Evolutionary conservation across 2,329 filamentous ascomycete genomes (phyloP).

Genomic region (Trichoderma koningii): DNA sequence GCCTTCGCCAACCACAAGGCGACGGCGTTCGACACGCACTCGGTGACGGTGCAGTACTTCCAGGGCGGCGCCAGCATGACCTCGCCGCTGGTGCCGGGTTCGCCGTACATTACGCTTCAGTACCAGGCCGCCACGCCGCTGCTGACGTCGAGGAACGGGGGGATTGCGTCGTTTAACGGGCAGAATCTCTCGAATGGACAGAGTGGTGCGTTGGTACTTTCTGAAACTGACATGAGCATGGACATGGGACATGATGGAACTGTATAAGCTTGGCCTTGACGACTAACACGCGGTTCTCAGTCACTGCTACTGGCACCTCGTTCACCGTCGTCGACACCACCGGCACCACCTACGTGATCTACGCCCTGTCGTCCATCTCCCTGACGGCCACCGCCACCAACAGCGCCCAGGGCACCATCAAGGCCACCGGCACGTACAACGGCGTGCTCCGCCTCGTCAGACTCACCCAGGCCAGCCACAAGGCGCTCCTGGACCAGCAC

Average conservation of each 20-base stretch:
- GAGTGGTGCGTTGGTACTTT: conserved; percentile 25
- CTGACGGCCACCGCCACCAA: conserved; percentile 31
- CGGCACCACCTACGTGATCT: conserved; percentile 32
- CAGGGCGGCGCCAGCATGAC: conserved; percentile 31
- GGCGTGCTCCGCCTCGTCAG: conserved; percentile 33
- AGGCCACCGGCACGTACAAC: conserved; percentile 28
- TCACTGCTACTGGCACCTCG: conserved; percentile 29
- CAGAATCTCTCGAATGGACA: conserved; percentile 29
- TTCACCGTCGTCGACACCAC: conserved; percentile 33
- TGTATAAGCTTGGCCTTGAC: no score
- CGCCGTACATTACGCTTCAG: conserved; percentile 33
- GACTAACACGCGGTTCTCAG: conserved; percentile 8
- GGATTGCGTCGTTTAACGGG: conserved; percentile 32
- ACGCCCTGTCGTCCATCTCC: conserved; percentile 32
- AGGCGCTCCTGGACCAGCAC: conserved; percentile 32
- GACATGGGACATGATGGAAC: no score
- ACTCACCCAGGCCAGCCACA: conserved; percentile 30
- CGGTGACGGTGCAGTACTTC: conserved; percentile 34
- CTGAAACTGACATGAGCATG: no score
- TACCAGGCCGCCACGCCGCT: conserved; percentile 31
- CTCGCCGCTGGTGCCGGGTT: conserved; percentile 32
- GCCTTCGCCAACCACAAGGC: conserved; percentile 34
- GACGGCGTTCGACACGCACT: conserved; percentile 32
- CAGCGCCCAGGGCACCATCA: conserved; percentile 28
- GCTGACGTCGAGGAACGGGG: conserved; percentile 30